phyloP scores from a whole-genome alignment of 78 protist species.

The Pelomyxa schiedti region DNA sequence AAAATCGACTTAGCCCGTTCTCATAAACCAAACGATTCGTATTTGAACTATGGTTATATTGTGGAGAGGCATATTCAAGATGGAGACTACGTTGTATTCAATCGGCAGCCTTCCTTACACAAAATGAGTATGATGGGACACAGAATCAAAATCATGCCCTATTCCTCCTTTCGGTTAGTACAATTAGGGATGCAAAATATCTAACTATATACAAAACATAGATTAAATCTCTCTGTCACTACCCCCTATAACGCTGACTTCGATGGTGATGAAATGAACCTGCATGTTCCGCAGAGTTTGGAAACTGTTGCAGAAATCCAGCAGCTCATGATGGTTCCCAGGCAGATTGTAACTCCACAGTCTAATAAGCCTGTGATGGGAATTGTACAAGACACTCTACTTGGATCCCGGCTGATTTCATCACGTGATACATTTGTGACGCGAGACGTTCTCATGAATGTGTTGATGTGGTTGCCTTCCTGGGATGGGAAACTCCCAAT shows the following conservation, averaged over 20 bases:
- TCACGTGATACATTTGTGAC: slow-evolving; percentile 82
- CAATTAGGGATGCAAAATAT: slow-evolving; percentile 61
- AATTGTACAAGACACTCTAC: slow-evolving; percentile 96
- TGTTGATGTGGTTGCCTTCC: slow-evolving; percentile 79
- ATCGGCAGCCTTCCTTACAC: slow-evolving; percentile 98
- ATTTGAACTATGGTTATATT: slow-evolving; percentile 54
- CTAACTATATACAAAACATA: slow-evolving; percentile 94
- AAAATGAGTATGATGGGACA: slow-evolving; percentile 99
- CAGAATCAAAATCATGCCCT: slow-evolving; percentile 86
- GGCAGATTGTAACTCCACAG: slow-evolving; percentile 95
- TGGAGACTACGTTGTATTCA: slow-evolving; percentile 94
- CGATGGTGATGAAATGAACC: slow-evolving; percentile 99
- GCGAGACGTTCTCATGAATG: slow-evolving; percentile 78
- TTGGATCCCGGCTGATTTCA: slow-evolving; percentile 79
- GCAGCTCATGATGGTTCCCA: slow-evolving; percentile 94
- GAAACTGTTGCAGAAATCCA: slow-evolving; percentile 86
- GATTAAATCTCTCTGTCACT: slow-evolving; percentile 94
- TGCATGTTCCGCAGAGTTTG: slow-evolving; percentile 95
- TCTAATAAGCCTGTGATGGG: slow-evolving; percentile 97
- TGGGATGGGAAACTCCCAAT: slow-evolving; percentile 88
- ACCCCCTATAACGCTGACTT: slow-evolving; percentile 99
- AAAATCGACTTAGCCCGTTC: slow-evolving; percentile 62
- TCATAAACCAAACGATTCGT: slow-evolving; percentile 26
- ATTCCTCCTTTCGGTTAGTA: slow-evolving; percentile 38
- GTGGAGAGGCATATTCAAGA: slow-evolving; percentile 92